These are phyloP conservation scores for Nicotiana otophora DNA, from an alignment of 257 asterid species.

Conservation along the genomic window DNA sequence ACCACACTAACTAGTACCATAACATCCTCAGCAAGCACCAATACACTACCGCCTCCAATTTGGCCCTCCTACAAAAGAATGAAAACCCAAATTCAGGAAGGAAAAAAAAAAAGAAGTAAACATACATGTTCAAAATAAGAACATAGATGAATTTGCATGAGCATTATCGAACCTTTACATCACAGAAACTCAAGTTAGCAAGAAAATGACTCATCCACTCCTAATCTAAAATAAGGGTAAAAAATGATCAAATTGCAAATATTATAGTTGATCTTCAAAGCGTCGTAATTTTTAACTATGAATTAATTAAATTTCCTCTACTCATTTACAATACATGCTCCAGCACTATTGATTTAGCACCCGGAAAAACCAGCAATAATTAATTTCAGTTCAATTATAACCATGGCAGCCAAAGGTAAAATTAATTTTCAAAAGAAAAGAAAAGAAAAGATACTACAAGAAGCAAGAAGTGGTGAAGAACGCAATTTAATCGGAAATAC, in stretches of 20 bases:
- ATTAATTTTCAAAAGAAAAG: neutral
- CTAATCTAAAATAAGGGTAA: too few species aligned
- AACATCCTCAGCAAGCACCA: slow-evolving; percentile 59
- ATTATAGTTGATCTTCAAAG: too few species aligned
- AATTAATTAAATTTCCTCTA: neutral
- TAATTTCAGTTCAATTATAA: neutral
- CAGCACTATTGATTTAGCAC: too few species aligned
- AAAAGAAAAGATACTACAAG: neutral
- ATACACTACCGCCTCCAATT: slow-evolving; percentile 39
- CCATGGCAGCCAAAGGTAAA: neutral
- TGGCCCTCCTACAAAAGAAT: slow-evolving; percentile 26
- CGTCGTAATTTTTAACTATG: neutral
- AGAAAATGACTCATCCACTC: neutral
- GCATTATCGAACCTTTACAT: neutral
- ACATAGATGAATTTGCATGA: neutral
- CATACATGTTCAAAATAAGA: neutral
- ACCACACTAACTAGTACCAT: slow-evolving; percentile 37
- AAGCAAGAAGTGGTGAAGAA: neutral
- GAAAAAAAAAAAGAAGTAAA: too few species aligned
- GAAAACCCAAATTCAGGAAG: neutral
- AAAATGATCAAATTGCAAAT: too few species aligned
- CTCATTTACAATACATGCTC: too few species aligned
- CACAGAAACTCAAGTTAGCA: neutral
- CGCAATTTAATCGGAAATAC: neutral
- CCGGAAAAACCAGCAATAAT: neutral